phyloP scores from a whole-genome alignment of 352 stramenopile species.

The Phytopythium montanum region DNA sequence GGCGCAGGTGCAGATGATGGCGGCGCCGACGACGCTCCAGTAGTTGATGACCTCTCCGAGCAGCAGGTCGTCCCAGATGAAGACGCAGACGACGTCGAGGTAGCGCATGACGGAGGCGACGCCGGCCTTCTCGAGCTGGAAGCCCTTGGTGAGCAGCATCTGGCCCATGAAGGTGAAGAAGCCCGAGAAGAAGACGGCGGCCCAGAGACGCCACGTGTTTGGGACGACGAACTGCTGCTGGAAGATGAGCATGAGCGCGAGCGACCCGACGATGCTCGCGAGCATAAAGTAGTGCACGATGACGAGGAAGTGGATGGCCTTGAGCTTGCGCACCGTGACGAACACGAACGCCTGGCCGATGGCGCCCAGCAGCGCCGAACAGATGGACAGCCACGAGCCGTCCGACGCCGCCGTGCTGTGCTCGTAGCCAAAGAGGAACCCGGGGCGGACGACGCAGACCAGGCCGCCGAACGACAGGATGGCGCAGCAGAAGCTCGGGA shows the following conservation, averaged over 20 bases:
- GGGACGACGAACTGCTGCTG: slow-evolving; percentile 50
- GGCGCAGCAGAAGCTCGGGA: slow-evolving; percentile 29
- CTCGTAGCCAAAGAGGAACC: slow-evolving; percentile 44
- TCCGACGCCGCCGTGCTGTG: slow-evolving; percentile 30
- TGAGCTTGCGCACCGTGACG: slow-evolving; percentile 60
- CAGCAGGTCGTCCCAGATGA: slow-evolving; percentile 70
- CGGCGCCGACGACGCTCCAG: slow-evolving; percentile 66
- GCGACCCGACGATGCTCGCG: slow-evolving; percentile 40
- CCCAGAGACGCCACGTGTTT: slow-evolving; percentile 35
- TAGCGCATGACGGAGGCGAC: slow-evolving; percentile 85
- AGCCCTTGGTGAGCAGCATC: slow-evolving; percentile 71
- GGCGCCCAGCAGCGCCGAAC: slow-evolving; percentile 47
- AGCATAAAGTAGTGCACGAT: slow-evolving; percentile 86
- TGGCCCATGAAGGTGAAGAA: slow-evolving; percentile 71
- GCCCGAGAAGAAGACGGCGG: slow-evolving; percentile 44
- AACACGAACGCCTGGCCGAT: slow-evolving; percentile 74
- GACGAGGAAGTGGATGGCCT: slow-evolving; percentile 48
- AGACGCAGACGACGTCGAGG: slow-evolving; percentile 80
- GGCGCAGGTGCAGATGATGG: slow-evolving; percentile 64
- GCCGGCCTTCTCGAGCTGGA: slow-evolving; percentile 81
- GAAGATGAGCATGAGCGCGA: slow-evolving; percentile 52
- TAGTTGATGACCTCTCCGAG: slow-evolving; percentile 63
- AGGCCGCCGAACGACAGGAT: slow-evolving; percentile 34
- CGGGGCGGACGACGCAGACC: slow-evolving; percentile 44
- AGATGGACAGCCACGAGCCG: slow-evolving; percentile 48